A percentile compares a stretch with the other conserved stretches of the same genome.
phyloP scores from a whole-genome alignment of 2,329 filamentous ascomycete species.

The Plectosphaerella cucumerina region DNA sequence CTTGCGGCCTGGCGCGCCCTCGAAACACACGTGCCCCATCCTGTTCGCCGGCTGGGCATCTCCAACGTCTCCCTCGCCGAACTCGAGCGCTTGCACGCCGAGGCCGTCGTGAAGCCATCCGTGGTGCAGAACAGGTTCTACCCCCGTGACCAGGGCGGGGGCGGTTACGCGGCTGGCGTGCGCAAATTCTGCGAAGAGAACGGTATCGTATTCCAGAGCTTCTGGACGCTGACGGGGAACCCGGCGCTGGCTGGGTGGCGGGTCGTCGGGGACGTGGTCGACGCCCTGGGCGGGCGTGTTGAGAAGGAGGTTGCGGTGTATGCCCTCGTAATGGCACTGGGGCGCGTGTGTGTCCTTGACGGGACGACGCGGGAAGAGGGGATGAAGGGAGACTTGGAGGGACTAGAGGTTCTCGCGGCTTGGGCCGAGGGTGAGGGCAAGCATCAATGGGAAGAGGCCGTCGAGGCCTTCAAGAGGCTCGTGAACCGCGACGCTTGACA shows the following conservation, averaged over 20 bases:
- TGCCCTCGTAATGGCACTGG: constrained; percentile 42
- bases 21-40: constrained; percentile 53
- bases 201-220: constrained; percentile 45
- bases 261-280: constrained; percentile 48
- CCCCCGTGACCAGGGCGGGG: constrained; percentile 16
- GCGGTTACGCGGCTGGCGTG: constrained; percentile 52
- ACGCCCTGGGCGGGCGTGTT: constrained; percentile 25
- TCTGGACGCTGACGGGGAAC: constrained; percentile 51
- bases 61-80: constrained; percentile 64
- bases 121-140: constrained; percentile 78
- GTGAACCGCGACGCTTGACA: too few relatives aligned
- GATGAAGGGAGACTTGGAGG: constrained; percentile 46
- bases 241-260: constrained; percentile 27
- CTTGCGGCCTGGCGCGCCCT: constrained; percentile 63
- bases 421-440: constrained; percentile 40
- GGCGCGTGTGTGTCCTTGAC: constrained; percentile 36
- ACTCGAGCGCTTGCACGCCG: constrained; percentile 45
- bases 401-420: constrained; percentile 30
- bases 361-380: constrained; percentile 40
- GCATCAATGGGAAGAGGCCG: constrained; percentile 42
- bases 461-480: constrained; percentile 17
- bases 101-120: constrained; percentile 36
- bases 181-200: constrained; percentile 44
- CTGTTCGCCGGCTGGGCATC: constrained; percentile 66
- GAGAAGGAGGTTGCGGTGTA: constrained; percentile 37